A percentile compares a stretch with the other conserved stretches of the same genome.
Evolutionary conservation across 768 basidiomycete genomes (phyloP).

Genomic region (Naganishia kalamii): DNA sequence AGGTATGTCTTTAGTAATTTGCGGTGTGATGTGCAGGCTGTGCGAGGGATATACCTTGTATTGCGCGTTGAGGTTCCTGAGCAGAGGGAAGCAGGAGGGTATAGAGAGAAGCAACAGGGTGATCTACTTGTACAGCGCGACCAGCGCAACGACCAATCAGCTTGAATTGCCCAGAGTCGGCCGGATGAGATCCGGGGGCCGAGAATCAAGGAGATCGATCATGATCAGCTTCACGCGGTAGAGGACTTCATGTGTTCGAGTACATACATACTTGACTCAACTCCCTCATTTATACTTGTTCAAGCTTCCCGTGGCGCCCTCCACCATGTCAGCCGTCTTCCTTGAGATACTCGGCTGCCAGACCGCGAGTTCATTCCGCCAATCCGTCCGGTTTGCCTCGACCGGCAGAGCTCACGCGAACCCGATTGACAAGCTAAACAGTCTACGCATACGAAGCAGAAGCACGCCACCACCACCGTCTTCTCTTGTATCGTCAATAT

Average conservation of each 20-base stretch:
- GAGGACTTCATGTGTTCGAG: too few species aligned
- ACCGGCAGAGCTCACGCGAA: neutral
- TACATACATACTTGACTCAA: too few species aligned
- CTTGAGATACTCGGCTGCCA: neutral
- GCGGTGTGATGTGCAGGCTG: neutral
- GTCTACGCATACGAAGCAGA: neutral
- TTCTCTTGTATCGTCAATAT: neutral
- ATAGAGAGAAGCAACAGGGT: neutral
- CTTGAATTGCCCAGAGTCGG: too few species aligned
- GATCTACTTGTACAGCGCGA: too few species aligned
- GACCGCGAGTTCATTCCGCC: neutral
- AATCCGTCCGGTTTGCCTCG: neutral
- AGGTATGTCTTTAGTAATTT: slow-evolving; percentile 5
- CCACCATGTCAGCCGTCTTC: neutral
- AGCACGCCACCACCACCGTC: neutral
- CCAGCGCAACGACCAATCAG: too few species aligned
- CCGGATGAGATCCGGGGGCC: too few species aligned
- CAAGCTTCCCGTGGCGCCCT: too few species aligned
- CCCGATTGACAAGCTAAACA: neutral
- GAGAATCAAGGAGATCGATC: too few species aligned
- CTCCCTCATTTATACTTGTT: too few species aligned
- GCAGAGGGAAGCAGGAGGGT: neutral
- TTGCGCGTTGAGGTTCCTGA: neutral
- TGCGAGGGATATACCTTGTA: slow-evolving; percentile 5
- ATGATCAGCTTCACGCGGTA: too few species aligned